Evolutionary conservation across 75 land plant species (phyloP), one percentile per base, ranked within the genome.

Genomic region (Sequoiadendron giganteum): DNA sequence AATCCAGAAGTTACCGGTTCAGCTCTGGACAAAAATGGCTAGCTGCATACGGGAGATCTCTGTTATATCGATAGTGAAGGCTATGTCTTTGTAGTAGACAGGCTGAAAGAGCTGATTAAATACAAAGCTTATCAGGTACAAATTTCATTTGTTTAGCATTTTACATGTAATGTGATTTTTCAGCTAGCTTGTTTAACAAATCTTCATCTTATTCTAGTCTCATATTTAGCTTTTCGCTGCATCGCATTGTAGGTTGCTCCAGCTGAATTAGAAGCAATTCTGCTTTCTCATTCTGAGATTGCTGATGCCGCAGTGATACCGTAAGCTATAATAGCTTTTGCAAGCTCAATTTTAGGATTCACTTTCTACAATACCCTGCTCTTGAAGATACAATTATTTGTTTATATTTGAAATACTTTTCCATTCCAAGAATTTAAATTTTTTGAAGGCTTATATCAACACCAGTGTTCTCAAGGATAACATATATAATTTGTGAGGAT

Each of bases 101-200:
- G 99, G 78, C 83, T 97, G 55, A 97, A 97, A 91, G 97, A 97
- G 92, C 90, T 97, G 43, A 97, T 97, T 87, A 97, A 97, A 85
- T 97, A 97, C 94, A 97, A 97, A 84, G 99, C 95, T 1, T 95
- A 92, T 87, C 99, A 97, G 95, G 97, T 94, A 70, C 83, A 38
- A 47, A 34, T 15, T 65, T 56, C 19, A 65, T 65, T 14, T 85
- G 40, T 25, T 65, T 36, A 48, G 70, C 16, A 85, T 45, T 1
- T 6, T 11, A 11, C 16, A 18, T 18, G 0, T 3, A 85, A 85
- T 72, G 76, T n/a, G 32, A 10, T 8, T 72, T 10, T 72, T 72
- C 34, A n/a, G 14, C 5, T 30, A 72, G 13, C 2, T 72, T 72
- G 0, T 10, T n/a, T 0, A 72, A 25, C 14, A 68, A 10, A n/a